Percentiles rank a stretch among this genome's conserved stretches.
phyloP scores from a whole-genome alignment of 2,329 filamentous ascomycete genomes.

The Talaromyces sp. region DNA sequence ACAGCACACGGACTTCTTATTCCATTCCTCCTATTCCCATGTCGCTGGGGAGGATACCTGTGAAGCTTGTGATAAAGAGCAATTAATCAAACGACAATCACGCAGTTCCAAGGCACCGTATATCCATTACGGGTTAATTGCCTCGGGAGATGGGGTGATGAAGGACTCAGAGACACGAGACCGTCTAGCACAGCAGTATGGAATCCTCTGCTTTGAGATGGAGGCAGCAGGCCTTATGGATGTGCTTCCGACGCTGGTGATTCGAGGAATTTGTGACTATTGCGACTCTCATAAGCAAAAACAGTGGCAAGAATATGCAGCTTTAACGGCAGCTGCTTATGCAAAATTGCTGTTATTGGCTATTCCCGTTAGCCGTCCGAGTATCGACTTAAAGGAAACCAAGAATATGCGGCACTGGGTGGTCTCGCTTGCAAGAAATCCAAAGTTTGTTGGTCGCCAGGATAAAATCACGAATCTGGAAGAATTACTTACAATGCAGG shows the following conservation, averaged over 20 bases:
- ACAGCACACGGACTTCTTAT: background rate
- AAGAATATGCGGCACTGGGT: slow-evolving; percentile 17
- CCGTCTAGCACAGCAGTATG: background rate
- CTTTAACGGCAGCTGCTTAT: slow-evolving; percentile 25
- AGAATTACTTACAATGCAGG: background rate
- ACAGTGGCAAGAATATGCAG: slow-evolving; percentile 32
- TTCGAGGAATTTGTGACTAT: slow-evolving; percentile 18
- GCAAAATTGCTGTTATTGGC: slow-evolving; percentile 11
- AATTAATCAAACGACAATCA: background rate
- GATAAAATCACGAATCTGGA: slow-evolving; percentile 13
- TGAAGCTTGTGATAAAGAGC: background rate
- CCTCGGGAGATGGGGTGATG: too few relatives aligned
- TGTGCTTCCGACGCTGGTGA: slow-evolving; percentile 27
- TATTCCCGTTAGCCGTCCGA: slow-evolving; percentile 9
- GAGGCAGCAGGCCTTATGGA: too few relatives aligned
- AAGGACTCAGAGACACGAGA: background rate
- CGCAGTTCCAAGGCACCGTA: too few relatives aligned
- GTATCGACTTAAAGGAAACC: background rate
- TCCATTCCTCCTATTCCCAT: background rate
- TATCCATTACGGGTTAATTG: too few relatives aligned
- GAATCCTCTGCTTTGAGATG: slow-evolving; percentile 24
- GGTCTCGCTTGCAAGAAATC: slow-evolving; percentile 18
- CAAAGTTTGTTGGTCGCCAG: slow-evolving; percentile 15
- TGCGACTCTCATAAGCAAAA: too few relatives aligned
- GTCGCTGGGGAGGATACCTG: background rate